Conservation (phyloP, 257 asterid genomes). For the Eustoma russellianum region DNA sequence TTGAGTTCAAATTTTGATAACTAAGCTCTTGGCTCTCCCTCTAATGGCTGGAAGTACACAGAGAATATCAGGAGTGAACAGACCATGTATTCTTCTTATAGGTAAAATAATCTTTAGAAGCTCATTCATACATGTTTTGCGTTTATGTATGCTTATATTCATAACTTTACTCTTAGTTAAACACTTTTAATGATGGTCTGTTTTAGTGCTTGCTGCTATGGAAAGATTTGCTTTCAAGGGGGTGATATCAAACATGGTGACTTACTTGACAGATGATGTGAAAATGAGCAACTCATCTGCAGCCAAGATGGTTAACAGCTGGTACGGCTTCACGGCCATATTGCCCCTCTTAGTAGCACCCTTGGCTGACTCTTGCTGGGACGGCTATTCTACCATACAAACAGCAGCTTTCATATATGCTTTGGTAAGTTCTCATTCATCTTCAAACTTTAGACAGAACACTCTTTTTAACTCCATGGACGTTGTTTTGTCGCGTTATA, state of each 20-base stretch:
- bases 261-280: conserved; percentile 65
- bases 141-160: neutral
- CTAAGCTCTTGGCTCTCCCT: conserved; percentile 2
- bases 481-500: too few species aligned
- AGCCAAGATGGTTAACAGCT: conserved; percentile 66
- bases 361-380: conserved; percentile 73
- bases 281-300: conserved; percentile 82
- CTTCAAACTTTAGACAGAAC: too few species aligned
- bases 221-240: conserved; percentile 96
- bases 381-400: conserved; percentile 47
- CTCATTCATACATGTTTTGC: neutral
- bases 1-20: neutral
- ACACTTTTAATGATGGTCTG: neutral
- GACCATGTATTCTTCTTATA: conserved; percentile 65
- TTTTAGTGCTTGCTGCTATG: conserved; percentile 63
- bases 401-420: conserved; percentile 53
- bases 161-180: neutral
- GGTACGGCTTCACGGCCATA: conserved; percentile 87
- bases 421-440: conserved; percentile 35
- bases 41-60: conserved; percentile 27
- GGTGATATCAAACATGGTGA: conserved; percentile 87
- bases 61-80: conserved; percentile 39
- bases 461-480: too few species aligned
- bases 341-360: conserved; percentile 68
- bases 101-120: conserved; percentile 23